Evolutionary conservation across 148 eudicot species (phyloP), one percentile per base, ranked within the genome.

Genomic region (Simmondsia chinensis): DNA sequence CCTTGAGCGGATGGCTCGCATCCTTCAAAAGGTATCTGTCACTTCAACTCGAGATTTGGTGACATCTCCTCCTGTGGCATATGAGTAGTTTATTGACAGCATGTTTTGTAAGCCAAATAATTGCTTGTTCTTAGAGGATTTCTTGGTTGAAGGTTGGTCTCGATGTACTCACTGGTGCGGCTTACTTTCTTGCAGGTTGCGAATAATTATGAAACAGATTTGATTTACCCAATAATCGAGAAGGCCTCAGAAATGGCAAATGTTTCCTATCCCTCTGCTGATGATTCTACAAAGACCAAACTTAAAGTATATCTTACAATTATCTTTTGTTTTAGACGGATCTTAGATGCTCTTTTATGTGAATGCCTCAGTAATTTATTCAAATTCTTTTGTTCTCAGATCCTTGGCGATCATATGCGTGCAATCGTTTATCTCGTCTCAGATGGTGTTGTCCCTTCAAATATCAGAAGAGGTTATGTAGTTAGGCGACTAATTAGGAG

Each of bases 351-450:
- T 11, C 39, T 36, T 30, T 24, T 33, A 28, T 39, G 28, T 33
- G 22, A 29, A 30, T 3, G 27, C 6, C 16, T 30, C n/a, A n/a
- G n/a, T n/a, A n/a, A n/a, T n/a, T n/a, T n/a, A n/a, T n/a, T n/a
- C n/a, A n/a, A n/a, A 31, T 17, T 40, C 17, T 29, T 31, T 19
- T 48, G 39, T 39, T 50, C 52, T 43, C 82, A 91, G 97, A 66
- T 91, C 34, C 79, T 85, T 41, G 97, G 97, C 37, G 97, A 91
- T 71, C 97, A 91, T 68, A 58, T 82, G 83, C 95, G 95, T 42
- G 97, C 95, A 12, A 53, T 82, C 46, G 89, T 91, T 24, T 91
- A 64, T 79, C 94, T 91, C 32, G 71, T 91, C 63, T 85, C 97
- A n/a, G 97, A 91, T 52, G 95, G 97, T 20, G 94, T 91, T 43